Base-by-base conservation (phyloP, 768 basidiomycete genomes). In the Boletus coccyginus region DNA sequence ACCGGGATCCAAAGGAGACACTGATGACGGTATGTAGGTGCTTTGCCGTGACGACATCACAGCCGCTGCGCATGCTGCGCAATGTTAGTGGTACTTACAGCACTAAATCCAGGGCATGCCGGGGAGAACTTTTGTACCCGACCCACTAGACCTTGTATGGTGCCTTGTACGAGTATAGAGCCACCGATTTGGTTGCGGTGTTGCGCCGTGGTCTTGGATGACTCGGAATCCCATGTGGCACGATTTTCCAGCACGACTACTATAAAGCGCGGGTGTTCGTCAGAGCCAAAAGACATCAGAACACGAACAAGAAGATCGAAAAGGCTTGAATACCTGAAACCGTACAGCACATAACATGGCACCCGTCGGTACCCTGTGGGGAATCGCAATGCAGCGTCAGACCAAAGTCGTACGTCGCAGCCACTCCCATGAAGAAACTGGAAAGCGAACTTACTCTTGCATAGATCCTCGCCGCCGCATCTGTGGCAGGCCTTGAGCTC, bases 311-410 rank as follows among this genome's bases (percentile, higher is more conserved):
- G n/a, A 55, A 54, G 13, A 50, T 10, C 14, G 12, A 50, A n/a
- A 50, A 35, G 27, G 49, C 9, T 44, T 1, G 2, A 47, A 45
- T 14, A 60, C 36, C 40, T 40, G 16, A 44, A 32, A 29, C 32
- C 14, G 3, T 36, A 39, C 38, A 39, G 0, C 44, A 52, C 7
- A 59, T 50, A 50, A 29, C 24, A 71, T 71, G 66, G 47, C 64
- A 52, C 62, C 65, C 32, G 47, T 66, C 32, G 68, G 70, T 39
- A 66, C 61, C 36, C 54, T 70, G 24, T 67, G 68, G 66, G 66
- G 70, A 41, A 19, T 55, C 40, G 12, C 48, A 29, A 33, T 44
- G 13, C 70, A 70, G 17, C 70, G 65, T 41, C 68, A 70, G 55
- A 62, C 62, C 16, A 70, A 63, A 67, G 53, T 58, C 35, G 68